Evolutionary conservation across 306 rosid species (phyloP), one percentile per base, ranked within the genome.

Genomic region (Mimosa bimucronata): DNA sequence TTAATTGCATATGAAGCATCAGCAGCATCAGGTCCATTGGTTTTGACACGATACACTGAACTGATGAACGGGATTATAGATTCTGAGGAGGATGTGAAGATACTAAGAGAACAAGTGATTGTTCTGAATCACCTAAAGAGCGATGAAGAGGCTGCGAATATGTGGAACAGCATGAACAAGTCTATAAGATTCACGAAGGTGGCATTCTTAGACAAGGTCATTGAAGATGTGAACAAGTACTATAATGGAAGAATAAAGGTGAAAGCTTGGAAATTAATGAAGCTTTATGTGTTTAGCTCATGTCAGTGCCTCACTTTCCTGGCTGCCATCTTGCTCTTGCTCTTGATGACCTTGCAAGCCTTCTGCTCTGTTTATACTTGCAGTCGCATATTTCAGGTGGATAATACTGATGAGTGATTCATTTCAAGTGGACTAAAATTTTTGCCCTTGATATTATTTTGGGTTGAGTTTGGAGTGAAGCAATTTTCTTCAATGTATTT

Each of bases 131-230:
- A 80, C 70, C 66, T 94, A 83, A 90, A 90, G 85, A 92, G 91
- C 61, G 94, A 90, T 70, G 62, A 82, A 65, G 97, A 92, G 60
- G 97, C 79, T 19, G 87, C 92, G 2, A 75, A 85, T 4, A 26
- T 89, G 60, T 92, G 92, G 91, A 94, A 92, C 70, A 93, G 94
- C 23, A 94, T 92, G 92, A 92, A 86, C 82, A 89, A 86, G 80
- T 94, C 93, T 0, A 75, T 90, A 65, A 86, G 88, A 66, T 68
- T 92, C 87, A 90, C 91, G 1, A 92, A 71, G 79, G 97, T 94
- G 26, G 66, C 87, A 37, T 85, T 73, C 28, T 81, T 94, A 84
- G 98, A 94, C 69, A 88, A 89, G 82, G 88, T 76, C 10, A 92
- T 94, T 79, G 92, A 90, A 77, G 96, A 94, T 82, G 90, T 87